phyloP scores from a whole-genome alignment of 345 rosid genomes.

The Eutrema yunnanense region DNA sequence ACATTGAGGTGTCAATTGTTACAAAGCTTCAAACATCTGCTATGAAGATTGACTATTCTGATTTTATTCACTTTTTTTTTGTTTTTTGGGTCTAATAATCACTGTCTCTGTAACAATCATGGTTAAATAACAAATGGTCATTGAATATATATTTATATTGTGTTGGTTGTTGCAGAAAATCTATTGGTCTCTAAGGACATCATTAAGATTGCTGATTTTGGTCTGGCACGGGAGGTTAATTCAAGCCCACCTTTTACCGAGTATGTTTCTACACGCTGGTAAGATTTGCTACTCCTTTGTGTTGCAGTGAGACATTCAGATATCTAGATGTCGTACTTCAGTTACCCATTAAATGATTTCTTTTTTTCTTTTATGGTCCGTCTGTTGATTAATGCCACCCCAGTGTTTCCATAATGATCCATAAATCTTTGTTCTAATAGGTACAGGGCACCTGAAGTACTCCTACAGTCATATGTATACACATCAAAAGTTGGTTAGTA shows the following conservation, averaged over 20 bases:
- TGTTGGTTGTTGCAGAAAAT: conserved; percentile 53
- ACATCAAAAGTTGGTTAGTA: conserved; percentile 88
- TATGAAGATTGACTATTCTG: not conserved
- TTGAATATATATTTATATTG: not conserved
- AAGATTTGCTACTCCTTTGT: conserved; percentile 21
- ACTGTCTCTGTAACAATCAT: not conserved
- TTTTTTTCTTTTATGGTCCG: not conserved
- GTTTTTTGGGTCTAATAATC: not conserved
- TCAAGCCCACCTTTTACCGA: conserved; percentile 91
- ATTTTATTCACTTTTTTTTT: not conserved
- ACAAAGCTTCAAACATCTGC: not conserved
- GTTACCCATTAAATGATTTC: not conserved
- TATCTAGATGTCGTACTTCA: not conserved
- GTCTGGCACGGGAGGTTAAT: conserved; percentile 87
- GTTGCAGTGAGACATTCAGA: not conserved
- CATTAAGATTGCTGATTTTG: conserved; percentile 96
- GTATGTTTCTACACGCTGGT: conserved; percentile 97
- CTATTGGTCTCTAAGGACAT: conserved; percentile 66
- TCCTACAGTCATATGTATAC: conserved; percentile 77
- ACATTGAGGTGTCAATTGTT: conserved; percentile 1
- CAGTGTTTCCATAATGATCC: not conserved
- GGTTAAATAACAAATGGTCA: not conserved
- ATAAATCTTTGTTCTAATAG: conserved; percentile 31
- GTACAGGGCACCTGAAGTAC: conserved; percentile 99
- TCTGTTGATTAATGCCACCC: not conserved